Percentiles rank a stretch among this genome's conserved stretches.
Conservation (phyloP, 169 alveolate species). For the Cryptosporidium meleagridis region DNA sequence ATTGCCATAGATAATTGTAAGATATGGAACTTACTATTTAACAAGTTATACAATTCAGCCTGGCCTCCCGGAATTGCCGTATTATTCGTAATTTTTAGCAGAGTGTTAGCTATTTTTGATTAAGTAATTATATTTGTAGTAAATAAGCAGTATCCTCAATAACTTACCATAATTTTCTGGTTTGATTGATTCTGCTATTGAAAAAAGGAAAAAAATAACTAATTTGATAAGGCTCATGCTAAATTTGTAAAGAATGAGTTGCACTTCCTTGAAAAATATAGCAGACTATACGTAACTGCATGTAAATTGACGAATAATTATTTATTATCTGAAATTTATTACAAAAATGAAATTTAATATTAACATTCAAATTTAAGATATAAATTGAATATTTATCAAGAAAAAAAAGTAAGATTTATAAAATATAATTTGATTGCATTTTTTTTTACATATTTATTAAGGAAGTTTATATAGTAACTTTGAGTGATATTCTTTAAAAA, state of each 20-base stretch:
- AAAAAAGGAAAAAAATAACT: not conserved
- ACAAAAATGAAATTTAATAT: too few species aligned
- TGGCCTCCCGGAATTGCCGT: not conserved
- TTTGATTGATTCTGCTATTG: not conserved
- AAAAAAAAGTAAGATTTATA: too few species aligned
- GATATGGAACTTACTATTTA: not conserved
- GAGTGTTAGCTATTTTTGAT: not conserved
- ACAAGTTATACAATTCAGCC: not conserved
- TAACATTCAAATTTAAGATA: too few species aligned
- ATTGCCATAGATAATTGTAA: not conserved
- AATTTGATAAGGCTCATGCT: not conserved
- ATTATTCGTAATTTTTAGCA: not conserved
- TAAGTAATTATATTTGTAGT: not conserved
- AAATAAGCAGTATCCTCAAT: too few species aligned
- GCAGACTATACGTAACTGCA: not conserved
- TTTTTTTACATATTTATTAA: too few species aligned
- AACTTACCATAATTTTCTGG: conserved; percentile 33
- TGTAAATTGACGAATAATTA: not conserved
- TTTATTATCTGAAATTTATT: too few species aligned
- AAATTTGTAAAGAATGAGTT: not conserved
- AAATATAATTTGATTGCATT: too few species aligned
- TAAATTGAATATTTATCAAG: too few species aligned
- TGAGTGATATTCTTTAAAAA: too few species aligned
- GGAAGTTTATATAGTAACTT: too few species aligned
- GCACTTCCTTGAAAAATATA: not conserved